Conservation (phyloP, 2,329 filamentous ascomycete genomes). For the Neobulgaria alba region DNA sequence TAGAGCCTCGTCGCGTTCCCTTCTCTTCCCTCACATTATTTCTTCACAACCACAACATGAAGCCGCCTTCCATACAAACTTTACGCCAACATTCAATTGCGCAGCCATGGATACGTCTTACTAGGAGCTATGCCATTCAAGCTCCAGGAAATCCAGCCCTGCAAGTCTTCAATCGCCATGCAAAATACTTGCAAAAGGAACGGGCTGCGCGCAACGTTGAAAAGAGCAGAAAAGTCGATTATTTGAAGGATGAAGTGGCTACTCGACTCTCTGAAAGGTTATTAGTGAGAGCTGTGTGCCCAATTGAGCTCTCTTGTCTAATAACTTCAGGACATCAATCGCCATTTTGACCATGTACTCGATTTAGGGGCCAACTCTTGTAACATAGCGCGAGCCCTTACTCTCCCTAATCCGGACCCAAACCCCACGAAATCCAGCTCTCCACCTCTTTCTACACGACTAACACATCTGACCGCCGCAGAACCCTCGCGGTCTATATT, state of each 20-base stretch:
- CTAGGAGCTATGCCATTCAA: slow-evolving; percentile 67
- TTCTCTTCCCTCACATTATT: background rate
- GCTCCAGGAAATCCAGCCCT: slow-evolving; percentile 68
- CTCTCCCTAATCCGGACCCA: slow-evolving; percentile 58
- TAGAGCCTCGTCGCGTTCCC: background rate
- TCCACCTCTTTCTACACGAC: slow-evolving; percentile 59
- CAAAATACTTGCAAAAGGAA: slow-evolving; percentile 89
- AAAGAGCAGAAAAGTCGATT: slow-evolving; percentile 74
- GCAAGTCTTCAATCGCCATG: slow-evolving; percentile 82
- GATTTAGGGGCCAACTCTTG: slow-evolving; percentile 94
- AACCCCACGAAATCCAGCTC: slow-evolving; percentile 43
- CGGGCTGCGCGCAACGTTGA: slow-evolving; percentile 65
- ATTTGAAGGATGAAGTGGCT: slow-evolving; percentile 89
- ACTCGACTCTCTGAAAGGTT: slow-evolving; percentile 75
- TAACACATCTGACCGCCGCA: slow-evolving; percentile 68
- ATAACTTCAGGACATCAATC: slow-evolving; percentile 73
- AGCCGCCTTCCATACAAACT: slow-evolving; percentile 16
- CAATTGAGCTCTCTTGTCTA: slow-evolving; percentile 9
- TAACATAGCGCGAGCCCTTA: slow-evolving; percentile 80
- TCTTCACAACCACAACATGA: slow-evolving; percentile 18
- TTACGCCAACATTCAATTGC: slow-evolving; percentile 16
- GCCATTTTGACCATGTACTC: slow-evolving; percentile 72
- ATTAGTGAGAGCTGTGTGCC: slow-evolving; percentile 43
- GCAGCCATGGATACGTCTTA: slow-evolving; percentile 12
- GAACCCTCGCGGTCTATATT: slow-evolving; percentile 74